Percentiles rank a stretch among this genome's conserved stretches.
Evolutionary conservation across 2,329 filamentous ascomycete genomes (phyloP).

Genomic region (Ceratocystis cacaofunesta): DNA sequence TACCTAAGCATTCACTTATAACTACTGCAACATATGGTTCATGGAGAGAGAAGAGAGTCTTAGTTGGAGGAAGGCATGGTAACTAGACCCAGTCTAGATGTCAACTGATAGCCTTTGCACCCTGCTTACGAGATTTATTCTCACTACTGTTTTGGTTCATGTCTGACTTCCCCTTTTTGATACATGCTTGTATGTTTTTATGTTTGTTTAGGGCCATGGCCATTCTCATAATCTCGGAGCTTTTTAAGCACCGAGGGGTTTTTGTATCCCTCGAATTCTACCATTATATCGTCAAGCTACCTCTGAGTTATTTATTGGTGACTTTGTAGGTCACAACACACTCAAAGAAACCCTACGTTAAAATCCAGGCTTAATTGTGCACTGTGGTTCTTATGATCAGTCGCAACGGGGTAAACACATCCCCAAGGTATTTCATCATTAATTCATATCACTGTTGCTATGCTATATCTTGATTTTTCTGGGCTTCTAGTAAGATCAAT

Average conservation of each 20-base stretch:
- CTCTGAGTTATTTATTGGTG: not conserved
- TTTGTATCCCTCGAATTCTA: not conserved
- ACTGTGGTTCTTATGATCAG: not conserved
- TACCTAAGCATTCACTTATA: not conserved
- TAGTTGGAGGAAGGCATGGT: not conserved
- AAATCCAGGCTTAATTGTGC: not conserved
- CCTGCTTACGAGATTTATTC: not conserved
- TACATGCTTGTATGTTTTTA: not conserved
- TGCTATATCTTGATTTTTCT: not conserved
- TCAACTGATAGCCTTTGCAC: not conserved
- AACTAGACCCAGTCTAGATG: not conserved
- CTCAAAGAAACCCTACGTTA: not conserved
- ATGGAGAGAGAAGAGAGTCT: not conserved
- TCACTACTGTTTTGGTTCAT: not conserved
- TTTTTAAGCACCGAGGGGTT: not conserved
- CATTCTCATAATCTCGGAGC: not conserved
- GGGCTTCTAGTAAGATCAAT: not conserved
- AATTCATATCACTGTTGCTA: constrained; percentile 1
- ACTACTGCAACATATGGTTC: not conserved
- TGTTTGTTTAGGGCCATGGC: not conserved
- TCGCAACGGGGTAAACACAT: not conserved
- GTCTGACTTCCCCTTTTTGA: not conserved
- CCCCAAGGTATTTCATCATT: constrained; percentile 9
- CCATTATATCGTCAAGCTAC: not conserved
- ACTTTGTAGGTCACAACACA: not conserved